A percentile compares a stretch with the other conserved stretches of the same genome.
Evolutionary conservation across 331 rosid species (phyloP).

Genomic region (Pyrus hybrid): DNA sequence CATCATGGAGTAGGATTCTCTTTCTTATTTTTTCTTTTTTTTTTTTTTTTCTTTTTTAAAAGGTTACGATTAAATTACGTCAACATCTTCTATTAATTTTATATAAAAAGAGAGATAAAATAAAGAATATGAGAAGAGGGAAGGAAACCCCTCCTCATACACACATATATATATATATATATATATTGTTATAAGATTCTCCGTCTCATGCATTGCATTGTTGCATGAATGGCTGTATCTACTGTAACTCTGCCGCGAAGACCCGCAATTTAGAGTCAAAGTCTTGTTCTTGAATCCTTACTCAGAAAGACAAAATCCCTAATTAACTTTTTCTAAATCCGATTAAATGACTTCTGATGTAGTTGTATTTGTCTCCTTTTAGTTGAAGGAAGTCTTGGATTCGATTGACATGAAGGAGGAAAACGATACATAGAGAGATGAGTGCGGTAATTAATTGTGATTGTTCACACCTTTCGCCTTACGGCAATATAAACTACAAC

Average conservation of each 20-base stretch:
- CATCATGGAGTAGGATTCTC: too few species aligned
- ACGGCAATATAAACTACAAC: too few species aligned
- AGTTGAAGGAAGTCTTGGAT: background rate
- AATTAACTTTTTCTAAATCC: background rate
- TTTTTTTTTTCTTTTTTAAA: rapidly evolving
- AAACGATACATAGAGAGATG: background rate
- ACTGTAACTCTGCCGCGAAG: background rate
- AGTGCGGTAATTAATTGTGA: too few species aligned
- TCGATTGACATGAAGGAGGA: background rate
- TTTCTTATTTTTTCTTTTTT: rapidly evolving
- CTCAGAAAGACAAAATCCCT: background rate
- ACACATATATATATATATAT: too few species aligned
- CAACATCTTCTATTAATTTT: too few species aligned
- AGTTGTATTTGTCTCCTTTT: background rate
- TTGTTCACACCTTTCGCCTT: too few species aligned
- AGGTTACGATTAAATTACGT: rapidly evolving
- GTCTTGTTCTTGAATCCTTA: background rate
- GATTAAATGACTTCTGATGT: too few species aligned
- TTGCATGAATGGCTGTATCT: background rate
- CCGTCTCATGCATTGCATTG: background rate
- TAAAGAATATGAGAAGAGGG: too few species aligned
- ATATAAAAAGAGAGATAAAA: too few species aligned
- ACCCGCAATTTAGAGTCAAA: background rate
- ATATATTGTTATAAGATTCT: background rate
- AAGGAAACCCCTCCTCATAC: too few species aligned